These are phyloP conservation scores for Penicillium canescens DNA, from an alignment of 495 filamentous ascomycete species.

Conservation along the genomic window DNA sequence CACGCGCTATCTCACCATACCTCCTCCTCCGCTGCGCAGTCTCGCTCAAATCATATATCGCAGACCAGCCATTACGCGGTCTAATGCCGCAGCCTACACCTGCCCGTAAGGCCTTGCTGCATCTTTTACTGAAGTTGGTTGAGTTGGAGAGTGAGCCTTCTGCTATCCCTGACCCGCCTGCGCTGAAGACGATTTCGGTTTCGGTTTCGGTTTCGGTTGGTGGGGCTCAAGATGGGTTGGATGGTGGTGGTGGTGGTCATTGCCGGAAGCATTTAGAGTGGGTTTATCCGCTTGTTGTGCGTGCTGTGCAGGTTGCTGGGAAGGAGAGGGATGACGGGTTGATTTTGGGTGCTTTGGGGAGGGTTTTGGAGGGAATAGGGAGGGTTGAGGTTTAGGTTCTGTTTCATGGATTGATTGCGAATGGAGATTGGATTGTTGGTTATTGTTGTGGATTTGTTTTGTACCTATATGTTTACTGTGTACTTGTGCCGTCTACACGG, in stretches of 20 bases:
- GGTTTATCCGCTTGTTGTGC: slow-evolving; percentile 78
- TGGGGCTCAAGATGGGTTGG: slow-evolving; percentile 1
- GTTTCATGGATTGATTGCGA: too few species aligned
- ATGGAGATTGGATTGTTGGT: too few species aligned
- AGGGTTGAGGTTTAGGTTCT: slow-evolving; percentile 13
- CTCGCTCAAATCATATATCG: slow-evolving; percentile 77
- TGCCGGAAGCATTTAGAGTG: slow-evolving; percentile 74
- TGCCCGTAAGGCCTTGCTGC: slow-evolving; percentile 75
- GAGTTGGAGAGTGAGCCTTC: slow-evolving; percentile 68
- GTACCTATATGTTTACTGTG: too few species aligned
- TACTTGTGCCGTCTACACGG: too few species aligned
- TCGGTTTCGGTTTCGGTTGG: slow-evolving; percentile 36
- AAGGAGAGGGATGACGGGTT: slow-evolving; percentile 59
- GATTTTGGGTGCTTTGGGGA: slow-evolving; percentile 60
- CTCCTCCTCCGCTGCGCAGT: slow-evolving; percentile 80
- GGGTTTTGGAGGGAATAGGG: slow-evolving; percentile 69
- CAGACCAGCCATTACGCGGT: slow-evolving; percentile 89
- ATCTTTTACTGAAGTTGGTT: slow-evolving; percentile 65
- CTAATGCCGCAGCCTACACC: slow-evolving; percentile 87
- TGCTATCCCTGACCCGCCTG: slow-evolving; percentile 65
- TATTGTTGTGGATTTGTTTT: too few species aligned
- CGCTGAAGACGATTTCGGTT: slow-evolving; percentile 11
- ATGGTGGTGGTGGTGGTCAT: slow-evolving; percentile 10
- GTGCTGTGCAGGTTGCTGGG: slow-evolving; percentile 67
- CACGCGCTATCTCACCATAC: slow-evolving; percentile 76